phyloP scores from a whole-genome alignment of 208 protist genomes.

The Acanthamoeba divionensis region DNA sequence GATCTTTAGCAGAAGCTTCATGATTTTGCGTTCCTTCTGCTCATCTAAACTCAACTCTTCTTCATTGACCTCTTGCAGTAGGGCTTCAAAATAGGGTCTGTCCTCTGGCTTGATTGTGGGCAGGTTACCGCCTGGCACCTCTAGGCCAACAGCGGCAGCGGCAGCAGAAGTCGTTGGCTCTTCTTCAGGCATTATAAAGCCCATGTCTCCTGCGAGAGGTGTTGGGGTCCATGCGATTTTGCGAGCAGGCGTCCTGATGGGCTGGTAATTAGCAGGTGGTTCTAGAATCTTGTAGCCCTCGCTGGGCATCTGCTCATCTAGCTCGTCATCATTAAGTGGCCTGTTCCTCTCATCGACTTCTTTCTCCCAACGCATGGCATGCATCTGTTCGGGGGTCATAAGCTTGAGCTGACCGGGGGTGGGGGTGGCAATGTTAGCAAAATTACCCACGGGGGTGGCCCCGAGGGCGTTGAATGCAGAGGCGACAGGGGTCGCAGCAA shows the following conservation, averaged over 20 bases:
- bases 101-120: slow-evolving; percentile 96
- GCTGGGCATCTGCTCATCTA: slow-evolving; percentile 84
- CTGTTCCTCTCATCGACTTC: slow-evolving; percentile 88
- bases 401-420: neutral
- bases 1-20: slow-evolving; percentile 97
- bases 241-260: slow-evolving; percentile 81
- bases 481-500: slow-evolving; percentile 18
- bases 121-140: slow-evolving; percentile 87
- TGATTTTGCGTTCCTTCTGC: slow-evolving; percentile 92
- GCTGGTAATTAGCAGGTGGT: slow-evolving; percentile 81
- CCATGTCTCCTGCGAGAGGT: slow-evolving; percentile 53
- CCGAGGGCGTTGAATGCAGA: neutral
- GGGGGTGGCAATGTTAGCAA: slow-evolving; percentile 53
- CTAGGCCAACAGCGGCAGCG: slow-evolving; percentile 79
- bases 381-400: slow-evolving; percentile 76
- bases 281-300: slow-evolving; percentile 82
- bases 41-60: slow-evolving; percentile 86
- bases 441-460: slow-evolving; percentile 56
- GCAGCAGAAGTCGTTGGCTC: neutral
- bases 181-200: slow-evolving; percentile 41
- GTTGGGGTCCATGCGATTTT: slow-evolving; percentile 83
- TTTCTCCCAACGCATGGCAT: slow-evolving; percentile 59
- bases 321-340: slow-evolving; percentile 86
- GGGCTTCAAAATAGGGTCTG: slow-evolving; percentile 92
- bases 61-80: slow-evolving; percentile 90